phyloP scores from a whole-genome alignment of 1,284 basidiomycete species.

The Ceratobasidium sp. region DNA sequence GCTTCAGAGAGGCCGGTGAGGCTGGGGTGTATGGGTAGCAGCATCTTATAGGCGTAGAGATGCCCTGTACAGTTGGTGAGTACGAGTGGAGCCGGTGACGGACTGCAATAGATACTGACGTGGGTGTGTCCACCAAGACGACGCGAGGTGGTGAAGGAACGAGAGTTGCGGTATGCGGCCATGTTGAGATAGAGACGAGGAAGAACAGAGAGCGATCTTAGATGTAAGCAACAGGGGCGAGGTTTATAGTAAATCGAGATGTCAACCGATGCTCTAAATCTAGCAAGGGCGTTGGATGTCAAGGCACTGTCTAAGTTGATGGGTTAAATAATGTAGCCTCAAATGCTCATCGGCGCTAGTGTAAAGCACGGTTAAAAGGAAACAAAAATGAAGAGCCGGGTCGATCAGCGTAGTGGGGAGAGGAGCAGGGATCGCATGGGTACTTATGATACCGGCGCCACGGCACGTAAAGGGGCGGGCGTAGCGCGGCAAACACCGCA shows the following conservation, averaged over 20 bases:
- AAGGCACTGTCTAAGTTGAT: slow-evolving; percentile 10
- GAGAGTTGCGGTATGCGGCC: slow-evolving; percentile 19
- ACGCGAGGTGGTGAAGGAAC: slow-evolving; percentile 8
- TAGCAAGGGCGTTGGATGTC: not conserved
- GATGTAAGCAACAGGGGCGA: not conserved
- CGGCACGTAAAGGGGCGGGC: not conserved
- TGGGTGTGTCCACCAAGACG: slow-evolving; percentile 4
- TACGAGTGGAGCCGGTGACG: slow-evolving; percentile 20
- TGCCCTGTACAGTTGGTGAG: slow-evolving; percentile 15
- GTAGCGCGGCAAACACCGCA: slow-evolving; percentile 12
- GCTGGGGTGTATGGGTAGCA: slow-evolving; percentile 29
- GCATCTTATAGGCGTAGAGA: slow-evolving; percentile 28
- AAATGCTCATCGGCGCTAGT: slow-evolving; percentile 24
- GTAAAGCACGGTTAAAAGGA: not conserved
- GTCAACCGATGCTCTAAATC: slow-evolving; percentile 15
- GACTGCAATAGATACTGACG: slow-evolving; percentile 16
- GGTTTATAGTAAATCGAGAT: slow-evolving; percentile 12
- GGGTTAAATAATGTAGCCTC: slow-evolving; percentile 15
- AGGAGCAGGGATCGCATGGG: not conserved
- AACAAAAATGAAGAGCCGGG: not conserved
- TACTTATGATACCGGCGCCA: slow-evolving; percentile 29
- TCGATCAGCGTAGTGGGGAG: slow-evolving; percentile 8
- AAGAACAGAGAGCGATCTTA: slow-evolving; percentile 12
- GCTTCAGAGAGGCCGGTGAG: slow-evolving; percentile 4
- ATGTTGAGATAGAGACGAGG: slow-evolving; percentile 11